Base-by-base conservation (phyloP, 1,139 yeast species). In the Pichia sp. region DNA sequence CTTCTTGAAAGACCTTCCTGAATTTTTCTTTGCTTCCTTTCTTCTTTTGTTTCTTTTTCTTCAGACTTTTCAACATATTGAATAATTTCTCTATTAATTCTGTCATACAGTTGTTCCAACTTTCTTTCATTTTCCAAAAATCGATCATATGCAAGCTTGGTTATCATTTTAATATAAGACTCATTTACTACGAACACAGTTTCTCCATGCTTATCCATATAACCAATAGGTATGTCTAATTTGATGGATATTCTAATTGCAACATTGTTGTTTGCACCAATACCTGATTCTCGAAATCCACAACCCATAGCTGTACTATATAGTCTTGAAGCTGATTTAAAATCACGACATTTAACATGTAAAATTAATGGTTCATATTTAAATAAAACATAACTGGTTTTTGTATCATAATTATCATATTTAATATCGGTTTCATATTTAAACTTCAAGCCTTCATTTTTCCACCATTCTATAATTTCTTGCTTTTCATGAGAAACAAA, bases 281-380 rank as follows among this genome's bases (percentile, higher is more conserved):
- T 85, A 1, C 96, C 96, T 32, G 87, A 74, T 62, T 87, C 96
- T 56, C 96, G 69, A 57, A 83, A 87, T 7, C 96, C 96, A 62
- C 92, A 81, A 9, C 74, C 73, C 89, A 87, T 82, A 0, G 95
- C 95, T 0, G 76, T 66, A 30, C 80, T 75, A 54, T 80, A 85
- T 16, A 87, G 62, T 30, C 66, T 65, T n/a, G 73, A 69, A 0
- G 96, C 95, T 4, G 73, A 65, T 8, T 63, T 66, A 29, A 70
- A 64, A 53, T 79, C 73, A 39, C 92, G 71, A 57, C 96, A 85
- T 57, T 85, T 82, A 11, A 87, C 89, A 61, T 87, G 96, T 40
- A 87, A 65, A 42, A 87, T 87, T 60, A 87, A 72, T 1, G 96
- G 94, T 61, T 87, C 96, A 54, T 81, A 87, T 59, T 87, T 87